phyloP scores from a whole-genome alignment of 768 basidiomycete species.

The Tulasnella sp. region DNA sequence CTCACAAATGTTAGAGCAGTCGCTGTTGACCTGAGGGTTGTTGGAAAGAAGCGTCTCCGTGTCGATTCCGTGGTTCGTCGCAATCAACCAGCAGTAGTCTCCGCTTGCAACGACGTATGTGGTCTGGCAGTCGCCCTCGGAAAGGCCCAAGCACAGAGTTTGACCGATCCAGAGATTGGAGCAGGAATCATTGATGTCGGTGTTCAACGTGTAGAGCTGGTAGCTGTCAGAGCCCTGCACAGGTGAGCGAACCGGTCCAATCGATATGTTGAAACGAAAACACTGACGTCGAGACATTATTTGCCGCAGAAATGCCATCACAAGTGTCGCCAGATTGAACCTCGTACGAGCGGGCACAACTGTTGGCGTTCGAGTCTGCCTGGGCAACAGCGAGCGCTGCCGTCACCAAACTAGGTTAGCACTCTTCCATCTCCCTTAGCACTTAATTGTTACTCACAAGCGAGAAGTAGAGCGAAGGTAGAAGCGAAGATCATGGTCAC shows the following conservation, averaged over 20 bases:
- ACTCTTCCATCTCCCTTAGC: neutral
- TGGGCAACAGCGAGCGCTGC: neutral
- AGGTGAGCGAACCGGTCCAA: slow-evolving; percentile 31
- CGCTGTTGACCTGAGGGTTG: slow-evolving; percentile 60
- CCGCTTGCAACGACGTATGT: slow-evolving; percentile 55
- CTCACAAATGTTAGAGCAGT: slow-evolving; percentile 15
- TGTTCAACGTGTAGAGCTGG: slow-evolving; percentile 67
- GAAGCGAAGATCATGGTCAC: neutral
- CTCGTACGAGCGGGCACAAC: slow-evolving; percentile 59
- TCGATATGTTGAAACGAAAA: neutral
- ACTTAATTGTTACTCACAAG: neutral
- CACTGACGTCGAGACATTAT: slow-evolving; percentile 62
- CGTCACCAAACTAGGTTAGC: neutral
- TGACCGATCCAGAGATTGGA: slow-evolving; percentile 54
- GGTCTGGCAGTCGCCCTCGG: slow-evolving; percentile 57
- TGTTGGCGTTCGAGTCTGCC: neutral
- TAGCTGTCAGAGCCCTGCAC: slow-evolving; percentile 47
- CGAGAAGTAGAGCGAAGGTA: neutral
- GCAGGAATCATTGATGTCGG: slow-evolving; percentile 53
- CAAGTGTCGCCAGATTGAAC: slow-evolving; percentile 59
- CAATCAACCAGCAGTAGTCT: slow-evolving; percentile 62
- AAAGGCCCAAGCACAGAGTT: slow-evolving; percentile 59
- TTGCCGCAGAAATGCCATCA: slow-evolving; percentile 59
- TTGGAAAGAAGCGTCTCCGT: slow-evolving; percentile 54
- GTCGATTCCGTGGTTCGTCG: slow-evolving; percentile 46